These are phyloP conservation scores for Aquilaria yunnanensis DNA, from an alignment of 345 rosid genomes.

Conservation along the genomic window DNA sequence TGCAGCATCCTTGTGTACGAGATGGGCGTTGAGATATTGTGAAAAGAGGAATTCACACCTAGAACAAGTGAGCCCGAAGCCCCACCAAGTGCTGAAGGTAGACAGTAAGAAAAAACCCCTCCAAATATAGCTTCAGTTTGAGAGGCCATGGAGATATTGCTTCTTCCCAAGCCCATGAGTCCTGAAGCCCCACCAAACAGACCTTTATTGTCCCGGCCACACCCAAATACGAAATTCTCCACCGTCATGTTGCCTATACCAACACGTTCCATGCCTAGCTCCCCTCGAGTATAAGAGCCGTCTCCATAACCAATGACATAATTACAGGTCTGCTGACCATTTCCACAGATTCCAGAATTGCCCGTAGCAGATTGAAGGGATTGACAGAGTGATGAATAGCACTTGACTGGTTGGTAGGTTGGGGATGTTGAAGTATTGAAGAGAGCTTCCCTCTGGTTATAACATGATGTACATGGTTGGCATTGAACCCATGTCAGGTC, in stretches of 20 bases:
- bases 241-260: constrained; percentile 33
- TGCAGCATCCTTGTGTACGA: constrained; percentile 56
- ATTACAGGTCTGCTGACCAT: constrained; percentile 35
- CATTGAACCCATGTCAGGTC: constrained; percentile 97
- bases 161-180: constrained; percentile 79
- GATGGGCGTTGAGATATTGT: constrained; percentile 56
- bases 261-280: constrained; percentile 53
- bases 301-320: constrained; percentile 78
- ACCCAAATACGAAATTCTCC: constrained; percentile 59
- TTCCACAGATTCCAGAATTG: constrained; percentile 42
- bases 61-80: constrained; percentile 71
- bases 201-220: constrained; percentile 73
- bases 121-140: constrained; percentile 48
- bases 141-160: constrained; percentile 56
- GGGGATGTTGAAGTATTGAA: constrained; percentile 60
- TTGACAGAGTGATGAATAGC: constrained; percentile 69
- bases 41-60: constrained; percentile 50
- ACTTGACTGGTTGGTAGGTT: constrained; percentile 45
- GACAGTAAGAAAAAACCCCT: constrained; percentile 84
- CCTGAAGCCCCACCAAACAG: constrained; percentile 91
- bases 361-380: constrained; percentile 47
- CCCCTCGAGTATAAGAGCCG: constrained; percentile 81
- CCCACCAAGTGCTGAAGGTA: constrained; percentile 55
- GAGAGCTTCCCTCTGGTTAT: constrained; percentile 65
- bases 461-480: constrained; percentile 71